Evolutionary conservation across 345 rosid genomes (phyloP), one percentile per base, ranked within the genome.

Genomic region (Triadica sebifera): DNA sequence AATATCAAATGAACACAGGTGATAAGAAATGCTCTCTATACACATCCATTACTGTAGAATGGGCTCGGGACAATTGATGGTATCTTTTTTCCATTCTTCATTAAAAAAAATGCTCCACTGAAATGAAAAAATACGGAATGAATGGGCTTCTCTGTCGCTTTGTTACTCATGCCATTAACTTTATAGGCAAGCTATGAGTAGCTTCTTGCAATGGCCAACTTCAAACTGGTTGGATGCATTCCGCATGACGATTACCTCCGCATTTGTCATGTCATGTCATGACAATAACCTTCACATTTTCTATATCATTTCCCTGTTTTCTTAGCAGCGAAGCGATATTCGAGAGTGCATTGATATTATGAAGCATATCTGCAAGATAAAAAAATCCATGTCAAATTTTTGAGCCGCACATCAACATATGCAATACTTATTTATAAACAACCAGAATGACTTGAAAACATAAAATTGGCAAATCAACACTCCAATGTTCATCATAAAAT

Each of bases 41-140:
- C 72, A 53, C 70, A 62, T 67, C 41, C 68, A 69, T 65, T 56
- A 53, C 69, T 65, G 39, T 55, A n/a, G n/a, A 71, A 45, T 22
- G n/a, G 62, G 43, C 8, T 22, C 22, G 47, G 24, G 51, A 45
- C 20, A 22, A n/a, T 16, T 69, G 62, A 59, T 41, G 60, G 64
- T 50, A 19, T 51, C 22, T 58, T 45, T 39, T 45, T 37, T 51
- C 12, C 75, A 6, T 20, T 39, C 25, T 17, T 45, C 39, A 58
- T 8, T 24, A 10, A 29, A 17, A 49, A 11, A 25, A 39, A 75
- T 6, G 58, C 67, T 59, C 58, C 38, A 12, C n/a, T 16, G 49
- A 15, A 46, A 34, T 58, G 73, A 57, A 47, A 38, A 50, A 47
- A 37, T 49, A 37, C 46, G 12, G 16, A 47, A 45, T 74, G 41